phyloP scores from a whole-genome alignment of 1,284 basidiomycete species.

The Trichosporon faecale region DNA sequence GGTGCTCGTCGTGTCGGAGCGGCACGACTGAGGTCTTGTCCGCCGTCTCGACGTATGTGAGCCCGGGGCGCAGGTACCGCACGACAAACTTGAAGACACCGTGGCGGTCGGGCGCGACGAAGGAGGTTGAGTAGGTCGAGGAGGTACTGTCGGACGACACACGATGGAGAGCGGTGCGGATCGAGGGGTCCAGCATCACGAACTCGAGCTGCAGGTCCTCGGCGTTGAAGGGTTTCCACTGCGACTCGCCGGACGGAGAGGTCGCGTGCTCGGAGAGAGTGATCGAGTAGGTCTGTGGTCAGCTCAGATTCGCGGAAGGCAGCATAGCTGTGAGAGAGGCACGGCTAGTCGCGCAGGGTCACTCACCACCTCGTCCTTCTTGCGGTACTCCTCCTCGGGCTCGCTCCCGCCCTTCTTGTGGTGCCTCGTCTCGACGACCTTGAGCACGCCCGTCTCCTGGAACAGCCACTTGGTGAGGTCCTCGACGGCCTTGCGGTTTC shows the following conservation, averaged over 20 bases:
- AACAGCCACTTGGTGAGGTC: slow-evolving; percentile 87
- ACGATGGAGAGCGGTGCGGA: slow-evolving; percentile 68
- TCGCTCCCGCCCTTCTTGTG: slow-evolving; percentile 63
- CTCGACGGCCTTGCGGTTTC: slow-evolving; percentile 68
- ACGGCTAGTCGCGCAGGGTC: too few species aligned
- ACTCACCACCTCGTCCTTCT: slow-evolving; percentile 77
- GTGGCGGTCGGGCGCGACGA: slow-evolving; percentile 88
- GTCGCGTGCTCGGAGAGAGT: slow-evolving; percentile 52
- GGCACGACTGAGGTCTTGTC: slow-evolving; percentile 85
- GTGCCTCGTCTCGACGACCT: slow-evolving; percentile 73
- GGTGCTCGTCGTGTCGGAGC: slow-evolving; percentile 89
- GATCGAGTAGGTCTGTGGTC: slow-evolving; percentile 66
- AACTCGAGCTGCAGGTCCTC: slow-evolving; percentile 87
- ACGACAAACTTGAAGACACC: slow-evolving; percentile 96
- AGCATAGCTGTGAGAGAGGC: neutral
- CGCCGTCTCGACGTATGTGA: slow-evolving; percentile 67
- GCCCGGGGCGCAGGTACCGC: slow-evolving; percentile 81
- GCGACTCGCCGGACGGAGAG: slow-evolving; percentile 31
- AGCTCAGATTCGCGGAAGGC: neutral
- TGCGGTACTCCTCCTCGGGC: slow-evolving; percentile 68
- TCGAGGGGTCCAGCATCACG: slow-evolving; percentile 94
- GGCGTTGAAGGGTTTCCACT: slow-evolving; percentile 70
- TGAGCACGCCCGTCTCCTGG: slow-evolving; percentile 77
- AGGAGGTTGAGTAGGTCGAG: slow-evolving; percentile 66
- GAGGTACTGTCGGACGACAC: slow-evolving; percentile 29